A percentile compares a stretch with the other conserved stretches of the same genome.
These are phyloP conservation scores for Monosporascus ibericus DNA, from an alignment of 2,329 filamentous ascomycete genomes.

Conservation along the genomic window DNA sequence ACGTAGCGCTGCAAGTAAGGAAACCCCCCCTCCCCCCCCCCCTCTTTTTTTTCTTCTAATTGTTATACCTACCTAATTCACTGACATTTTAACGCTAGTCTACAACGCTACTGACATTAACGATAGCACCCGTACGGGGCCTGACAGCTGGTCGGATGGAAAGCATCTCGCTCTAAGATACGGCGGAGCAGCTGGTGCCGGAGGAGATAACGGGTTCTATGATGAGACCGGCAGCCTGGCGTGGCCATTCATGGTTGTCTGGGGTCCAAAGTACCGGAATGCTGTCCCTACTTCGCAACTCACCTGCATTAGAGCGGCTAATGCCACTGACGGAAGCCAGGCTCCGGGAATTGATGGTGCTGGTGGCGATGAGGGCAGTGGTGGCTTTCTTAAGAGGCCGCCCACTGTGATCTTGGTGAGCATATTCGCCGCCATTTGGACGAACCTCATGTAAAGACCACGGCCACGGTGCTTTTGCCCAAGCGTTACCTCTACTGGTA, in stretches of 20 bases:
- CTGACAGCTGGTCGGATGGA: not conserved
- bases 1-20: not conserved
- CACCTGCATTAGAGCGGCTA: not conserved
- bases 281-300: not conserved
- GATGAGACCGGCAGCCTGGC: slow-evolving; percentile 1
- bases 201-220: not conserved
- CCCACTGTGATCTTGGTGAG: not conserved
- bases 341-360: not conserved
- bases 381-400: not conserved
- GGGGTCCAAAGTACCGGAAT: not conserved
- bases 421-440: not conserved
- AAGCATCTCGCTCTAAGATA: not conserved
- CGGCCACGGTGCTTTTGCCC: too few species aligned
- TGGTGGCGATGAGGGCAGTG: not conserved
- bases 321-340: not conserved
- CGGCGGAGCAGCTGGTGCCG: not conserved
- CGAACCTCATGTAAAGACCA: not conserved
- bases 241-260: slow-evolving; percentile 1
- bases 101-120: not conserved
- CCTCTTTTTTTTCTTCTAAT: too few species aligned
- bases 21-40: too few species aligned
- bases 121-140: not conserved
- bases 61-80: not conserved
- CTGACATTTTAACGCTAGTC: not conserved
- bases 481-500: too few species aligned